Conservation (phyloP, 2,329 filamentous ascomycete genomes). For the Botrytis galanthina region DNA sequence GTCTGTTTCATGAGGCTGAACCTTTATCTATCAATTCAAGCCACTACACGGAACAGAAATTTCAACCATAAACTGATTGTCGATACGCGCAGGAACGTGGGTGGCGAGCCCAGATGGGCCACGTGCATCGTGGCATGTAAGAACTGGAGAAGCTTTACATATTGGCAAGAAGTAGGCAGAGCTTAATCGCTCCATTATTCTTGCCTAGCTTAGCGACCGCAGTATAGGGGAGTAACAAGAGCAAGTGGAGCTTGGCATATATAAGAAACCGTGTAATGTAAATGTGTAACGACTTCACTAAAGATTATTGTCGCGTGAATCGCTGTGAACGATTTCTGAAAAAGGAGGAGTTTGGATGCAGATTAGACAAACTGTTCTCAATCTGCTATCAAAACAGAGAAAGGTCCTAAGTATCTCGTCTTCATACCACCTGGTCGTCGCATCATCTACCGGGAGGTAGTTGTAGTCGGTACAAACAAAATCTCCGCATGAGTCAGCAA, state of each 20-base stretch:
- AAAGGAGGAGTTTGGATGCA: neutral
- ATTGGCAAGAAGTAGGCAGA: neutral
- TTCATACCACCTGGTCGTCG: neutral
- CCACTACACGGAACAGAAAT: neutral
- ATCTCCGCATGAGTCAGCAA: conserved; percentile 1
- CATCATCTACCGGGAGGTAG: neutral
- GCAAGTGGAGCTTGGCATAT: neutral
- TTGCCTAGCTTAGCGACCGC: neutral
- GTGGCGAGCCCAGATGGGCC: neutral
- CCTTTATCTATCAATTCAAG: no score
- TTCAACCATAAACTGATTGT: neutral
- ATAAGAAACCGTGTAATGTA: no score
- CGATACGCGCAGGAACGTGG: neutral
- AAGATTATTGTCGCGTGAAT: neutral
- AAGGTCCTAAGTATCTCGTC: neutral
- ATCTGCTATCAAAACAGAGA: neutral
- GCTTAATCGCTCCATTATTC: neutral
- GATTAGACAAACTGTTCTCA: neutral
- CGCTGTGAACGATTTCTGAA: neutral
- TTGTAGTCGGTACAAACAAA: neutral
- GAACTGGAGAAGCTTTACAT: neutral
- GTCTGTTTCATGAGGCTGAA: neutral
- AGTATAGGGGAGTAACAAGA: neutral
- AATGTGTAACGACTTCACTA: neutral
- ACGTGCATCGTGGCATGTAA: neutral